Percentiles rank a stretch among this genome's conserved stretches.
Conservation (phyloP, 2,329 filamentous ascomycete genomes). For the Colletotrichum tropicicola region DNA sequence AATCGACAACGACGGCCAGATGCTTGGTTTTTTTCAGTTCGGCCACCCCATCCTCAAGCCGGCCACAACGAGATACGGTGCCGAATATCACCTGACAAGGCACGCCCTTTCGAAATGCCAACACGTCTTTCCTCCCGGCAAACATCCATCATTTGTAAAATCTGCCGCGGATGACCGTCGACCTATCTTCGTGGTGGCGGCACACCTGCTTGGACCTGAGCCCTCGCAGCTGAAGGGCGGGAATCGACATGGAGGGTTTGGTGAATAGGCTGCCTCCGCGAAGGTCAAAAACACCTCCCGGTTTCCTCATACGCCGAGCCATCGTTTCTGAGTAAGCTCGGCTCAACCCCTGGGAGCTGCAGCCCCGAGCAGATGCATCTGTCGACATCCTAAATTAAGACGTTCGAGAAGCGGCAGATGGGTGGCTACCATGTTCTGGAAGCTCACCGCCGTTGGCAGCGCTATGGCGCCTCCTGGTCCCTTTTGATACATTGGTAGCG, state of each 20-base stretch:
- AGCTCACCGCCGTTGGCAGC: slow-evolving; percentile 21
- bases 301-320: not conserved
- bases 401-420: slow-evolving; percentile 26
- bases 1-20: not conserved
- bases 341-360: not conserved
- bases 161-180: not conserved
- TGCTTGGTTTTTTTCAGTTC: too few relatives aligned
- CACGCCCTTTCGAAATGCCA: too few relatives aligned
- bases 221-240: not conserved
- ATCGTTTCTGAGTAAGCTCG: slow-evolving; percentile 10
- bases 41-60: too few relatives aligned
- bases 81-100: too few relatives aligned
- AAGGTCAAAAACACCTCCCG: not conserved
- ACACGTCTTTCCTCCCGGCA: not conserved
- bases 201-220: not conserved
- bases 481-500: not conserved
- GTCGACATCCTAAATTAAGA: slow-evolving; percentile 17
- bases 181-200: not conserved
- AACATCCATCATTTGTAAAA: too few relatives aligned
- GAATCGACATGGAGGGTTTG: not conserved
- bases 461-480: not conserved
- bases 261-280: not conserved
- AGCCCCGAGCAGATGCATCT: slow-evolving; percentile 1
- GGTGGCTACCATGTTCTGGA: slow-evolving; percentile 22
- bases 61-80: too few relatives aligned